Percentiles rank a stretch among this genome's conserved stretches.
These are phyloP conservation scores for Xerocomus nothofagi DNA, from an alignment of 1,284 basidiomycete genomes.

Conservation along the genomic window DNA sequence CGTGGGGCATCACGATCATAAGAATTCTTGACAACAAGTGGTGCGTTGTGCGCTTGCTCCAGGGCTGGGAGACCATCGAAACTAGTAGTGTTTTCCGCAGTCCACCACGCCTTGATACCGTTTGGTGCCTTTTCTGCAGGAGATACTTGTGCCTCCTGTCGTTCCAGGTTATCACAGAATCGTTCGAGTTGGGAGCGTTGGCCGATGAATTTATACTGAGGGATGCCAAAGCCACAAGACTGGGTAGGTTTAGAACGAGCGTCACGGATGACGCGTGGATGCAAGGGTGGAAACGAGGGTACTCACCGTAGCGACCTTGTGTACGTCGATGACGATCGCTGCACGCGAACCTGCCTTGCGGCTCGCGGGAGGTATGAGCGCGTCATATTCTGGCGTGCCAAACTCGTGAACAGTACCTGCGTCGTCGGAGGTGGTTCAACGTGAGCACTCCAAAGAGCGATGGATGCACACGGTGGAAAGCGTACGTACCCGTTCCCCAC, in stretches of 20 bases:
- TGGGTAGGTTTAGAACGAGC: slow-evolving; percentile 17
- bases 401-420: slow-evolving; percentile 51
- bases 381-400: slow-evolving; percentile 51
- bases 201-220: slow-evolving; percentile 47
- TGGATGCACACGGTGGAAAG: not conserved
- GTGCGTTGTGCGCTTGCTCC: not conserved
- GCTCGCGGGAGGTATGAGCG: slow-evolving; percentile 40
- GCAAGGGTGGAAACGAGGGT: not conserved
- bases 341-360: slow-evolving; percentile 52
- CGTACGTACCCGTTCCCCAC: slow-evolving; percentile 50
- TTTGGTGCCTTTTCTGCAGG: slow-evolving; percentile 19
- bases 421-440: not conserved
- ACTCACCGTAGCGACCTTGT: slow-evolving; percentile 47
- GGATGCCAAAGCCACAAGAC: slow-evolving; percentile 33
- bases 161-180: slow-evolving; percentile 27
- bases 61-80: slow-evolving; percentile 48
- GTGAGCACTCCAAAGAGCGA: not conserved
- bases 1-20: slow-evolving; percentile 25
- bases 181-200: slow-evolving; percentile 46
- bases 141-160: slow-evolving; percentile 10
- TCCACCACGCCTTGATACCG: slow-evolving; percentile 49
- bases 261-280: not conserved
- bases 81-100: slow-evolving; percentile 39
- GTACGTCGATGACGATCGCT: slow-evolving; percentile 35
- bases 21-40: slow-evolving; percentile 19